Evolutionary conservation across 1,284 basidiomycete genomes (phyloP), one percentile per base, ranked within the genome.

Genomic region (Fomitopsis palustris): DNA sequence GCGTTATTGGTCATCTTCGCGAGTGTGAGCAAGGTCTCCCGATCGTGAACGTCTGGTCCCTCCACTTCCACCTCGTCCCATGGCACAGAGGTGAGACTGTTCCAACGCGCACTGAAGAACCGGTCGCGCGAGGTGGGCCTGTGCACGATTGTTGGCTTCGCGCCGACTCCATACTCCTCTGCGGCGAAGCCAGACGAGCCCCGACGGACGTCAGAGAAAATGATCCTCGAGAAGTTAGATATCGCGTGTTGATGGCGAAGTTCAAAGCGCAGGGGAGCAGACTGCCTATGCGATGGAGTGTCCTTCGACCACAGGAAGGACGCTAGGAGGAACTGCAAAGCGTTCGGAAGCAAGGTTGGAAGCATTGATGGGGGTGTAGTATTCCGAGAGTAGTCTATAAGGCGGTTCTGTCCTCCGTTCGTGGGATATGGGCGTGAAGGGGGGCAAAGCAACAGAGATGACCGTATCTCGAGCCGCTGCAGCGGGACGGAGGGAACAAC

Each of bases 1-100:
- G 96, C 95, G 70, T 97, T 93, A 65, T 87, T 91, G n/a, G 93
- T 85, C 93, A 99, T 98, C 82, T 94, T 97, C 17, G 95, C 96
- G 37, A 99, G 81, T 33, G 85, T 77, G 17, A 92, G 79, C 27
- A 99, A 75, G 1, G 93, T 92, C 62, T 88, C 83, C 19, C 94
- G 81, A 64, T 86, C 85, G 41, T 87, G 84, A 16, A 93, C 80
- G 71, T 98, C 84, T n/a, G 90, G 90, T 0, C 77, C 85, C 6
- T 72, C 39, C 3, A 87, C 72, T 56, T 85, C 82, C 17, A 82
- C 79, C 65, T 84, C 81, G 10, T 84, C 77, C 89, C 90, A 92
- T 2, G 74, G 69, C 25, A 84, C 75, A 54, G 75, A 19, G 4
- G 19, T 33, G 37, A 53, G 57, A 8, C 61, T 56, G 19, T 75